A percentile compares a stretch with the other conserved stretches of the same genome.
phyloP scores from a whole-genome alignment of 495 filamentous ascomycete species.

The Annulohypoxylon maeteangense region DNA sequence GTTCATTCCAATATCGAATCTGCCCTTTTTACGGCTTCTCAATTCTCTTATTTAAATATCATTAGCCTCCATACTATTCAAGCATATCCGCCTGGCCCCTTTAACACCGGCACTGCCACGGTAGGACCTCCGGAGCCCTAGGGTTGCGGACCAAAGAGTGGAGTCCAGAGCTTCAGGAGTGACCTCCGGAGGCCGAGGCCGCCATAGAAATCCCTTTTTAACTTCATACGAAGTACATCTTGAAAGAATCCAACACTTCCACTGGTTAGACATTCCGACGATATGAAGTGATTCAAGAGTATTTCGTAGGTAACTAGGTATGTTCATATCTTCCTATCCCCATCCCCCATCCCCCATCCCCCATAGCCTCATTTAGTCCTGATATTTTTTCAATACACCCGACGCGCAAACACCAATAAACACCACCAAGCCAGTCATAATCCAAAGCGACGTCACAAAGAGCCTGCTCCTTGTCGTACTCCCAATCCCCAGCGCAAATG shows the following conservation, averaged over 20 bases:
- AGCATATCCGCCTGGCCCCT: background rate
- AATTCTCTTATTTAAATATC: background rate
- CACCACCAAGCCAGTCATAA: background rate
- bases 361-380: background rate
- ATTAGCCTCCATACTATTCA: background rate
- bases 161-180: background rate
- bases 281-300: too few relatives aligned
- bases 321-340: background rate
- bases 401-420: background rate
- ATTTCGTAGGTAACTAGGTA: background rate
- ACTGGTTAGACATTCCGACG: too few relatives aligned
- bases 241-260: too few relatives aligned
- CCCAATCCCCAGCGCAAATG: background rate
- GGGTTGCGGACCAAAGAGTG: background rate
- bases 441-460: background rate
- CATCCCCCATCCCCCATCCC: background rate
- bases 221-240: too few relatives aligned
- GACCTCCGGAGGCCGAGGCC: constrained; percentile 3
- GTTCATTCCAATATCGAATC: too few relatives aligned
- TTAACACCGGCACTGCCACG: background rate
- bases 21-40: too few relatives aligned
- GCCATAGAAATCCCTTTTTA: background rate
- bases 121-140: constrained; percentile 10
- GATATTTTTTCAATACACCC: background rate
- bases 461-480: constrained; percentile 2